Percentiles rank a stretch among this genome's conserved stretches.
phyloP scores from a whole-genome alignment of 345 rosid species.

The Acer negundo region DNA sequence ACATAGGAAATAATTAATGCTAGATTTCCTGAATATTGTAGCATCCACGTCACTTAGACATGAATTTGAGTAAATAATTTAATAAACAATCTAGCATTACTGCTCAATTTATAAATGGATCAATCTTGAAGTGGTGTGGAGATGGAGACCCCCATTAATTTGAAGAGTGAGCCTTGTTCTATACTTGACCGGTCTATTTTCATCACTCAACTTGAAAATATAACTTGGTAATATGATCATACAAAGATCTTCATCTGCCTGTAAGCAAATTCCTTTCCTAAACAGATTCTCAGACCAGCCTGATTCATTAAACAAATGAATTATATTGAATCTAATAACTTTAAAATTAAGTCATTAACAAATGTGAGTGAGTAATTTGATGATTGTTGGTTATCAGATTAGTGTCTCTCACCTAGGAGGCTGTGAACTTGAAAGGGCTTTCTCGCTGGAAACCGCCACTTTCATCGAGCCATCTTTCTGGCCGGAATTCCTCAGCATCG shows the following conservation, averaged over 20 bases:
- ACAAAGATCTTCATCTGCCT: constrained; percentile 31
- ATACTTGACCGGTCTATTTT: constrained; percentile 11
- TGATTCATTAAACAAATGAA: not conserved
- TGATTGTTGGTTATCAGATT: not conserved
- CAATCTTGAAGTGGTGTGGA: constrained; percentile 20
- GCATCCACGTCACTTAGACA: too few relatives aligned
- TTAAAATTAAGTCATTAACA: too few relatives aligned
- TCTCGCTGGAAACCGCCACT: constrained; percentile 24
- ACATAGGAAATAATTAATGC: too few relatives aligned
- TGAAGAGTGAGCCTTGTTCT: constrained; percentile 29
- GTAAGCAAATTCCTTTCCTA: constrained; percentile 37
- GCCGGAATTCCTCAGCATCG: constrained; percentile 28
- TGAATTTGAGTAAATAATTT: too few relatives aligned
- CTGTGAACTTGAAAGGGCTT: constrained; percentile 32
- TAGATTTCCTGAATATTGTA: too few relatives aligned
- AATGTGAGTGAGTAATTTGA: too few relatives aligned
- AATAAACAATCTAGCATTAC: too few relatives aligned
- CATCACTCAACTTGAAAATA: constrained; percentile 23
- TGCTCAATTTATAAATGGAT: too few relatives aligned
- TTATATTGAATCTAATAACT: too few relatives aligned
- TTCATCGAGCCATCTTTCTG: constrained; percentile 38
- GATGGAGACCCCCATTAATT: constrained; percentile 30
- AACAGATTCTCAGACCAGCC: constrained; percentile 38
- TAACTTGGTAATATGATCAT: constrained; percentile 22
- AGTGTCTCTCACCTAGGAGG: constrained; percentile 25